Base-by-base conservation (phyloP, 257 asterid species). In the Orobanche coerulescens region DNA sequence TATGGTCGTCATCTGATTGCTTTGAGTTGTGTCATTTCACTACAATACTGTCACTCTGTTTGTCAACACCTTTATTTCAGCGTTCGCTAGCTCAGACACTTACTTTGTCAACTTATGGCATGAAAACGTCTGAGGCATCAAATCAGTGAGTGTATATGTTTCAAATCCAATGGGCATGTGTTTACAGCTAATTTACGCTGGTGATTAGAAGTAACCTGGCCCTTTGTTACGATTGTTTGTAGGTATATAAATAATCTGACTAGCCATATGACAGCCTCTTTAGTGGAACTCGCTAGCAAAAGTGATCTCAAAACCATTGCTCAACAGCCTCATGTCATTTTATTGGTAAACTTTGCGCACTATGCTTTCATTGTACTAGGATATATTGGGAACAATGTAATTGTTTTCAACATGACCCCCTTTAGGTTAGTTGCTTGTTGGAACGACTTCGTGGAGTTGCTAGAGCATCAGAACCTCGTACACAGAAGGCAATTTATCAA, bases 401-500 rank as follows among this genome's bases (percentile, higher is more conserved):
- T 53, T 68, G 50, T 57, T 63, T 58, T 54, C 62, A 62, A 40
- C 65, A 63, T 68, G 65, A 56, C 66, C 58, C 61, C 56, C 71
- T 42, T 62, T 60, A 92, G 98, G 98, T 88, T 50, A 79, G 89
- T 77, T 88, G 95, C 79, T 78, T 82, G 78, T 79, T 86, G 75
- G 98, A 92, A 79, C 86, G 98, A 67, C 96, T 92, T 74, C 95
- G 98, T 52, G 98, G 98, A 58, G 94, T 87, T 78, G 89, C 98
- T 68, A 79, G 82, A 71, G 95, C 95, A 48, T 76, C 96, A 26
- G 96, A 92, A 80, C 89, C 98, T 76, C 82, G 86, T 55, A 81
- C 76, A 11, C 98, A 92, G 81, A 86, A 77, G 71, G 94, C 95
- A 16, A 79, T 88, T 70, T 92, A 84, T 84, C 94, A 81, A 76